phyloP scores from a whole-genome alignment of 495 filamentous ascomycete species.

The Sphaerosporella brunnea region DNA sequence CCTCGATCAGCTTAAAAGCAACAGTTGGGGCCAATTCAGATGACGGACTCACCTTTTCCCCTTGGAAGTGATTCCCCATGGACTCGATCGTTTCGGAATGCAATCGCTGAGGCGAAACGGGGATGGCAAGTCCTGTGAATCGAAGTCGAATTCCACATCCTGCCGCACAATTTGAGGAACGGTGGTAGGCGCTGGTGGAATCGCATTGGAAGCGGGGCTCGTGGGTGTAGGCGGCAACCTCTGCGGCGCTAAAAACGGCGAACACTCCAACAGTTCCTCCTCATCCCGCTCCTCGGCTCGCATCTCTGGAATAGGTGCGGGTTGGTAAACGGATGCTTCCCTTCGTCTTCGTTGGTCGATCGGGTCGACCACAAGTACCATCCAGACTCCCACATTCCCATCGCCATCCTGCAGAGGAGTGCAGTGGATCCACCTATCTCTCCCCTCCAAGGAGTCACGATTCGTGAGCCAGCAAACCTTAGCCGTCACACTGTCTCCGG shows the following conservation, averaged over 20 bases:
- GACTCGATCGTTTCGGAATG: neutral
- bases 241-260: neutral
- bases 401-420: slow-evolving; percentile 42
- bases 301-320: neutral
- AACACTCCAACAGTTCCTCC: neutral
- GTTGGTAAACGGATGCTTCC: neutral
- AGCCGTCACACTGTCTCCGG: slow-evolving; percentile 40
- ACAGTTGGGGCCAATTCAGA: neutral
- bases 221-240: slow-evolving; percentile 1
- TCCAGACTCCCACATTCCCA: slow-evolving; percentile 44
- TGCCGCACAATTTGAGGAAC: neutral
- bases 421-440: slow-evolving; percentile 43
- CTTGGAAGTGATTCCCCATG: neutral
- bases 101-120: neutral
- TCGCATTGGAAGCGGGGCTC: neutral
- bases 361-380: slow-evolving; percentile 43
- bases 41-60: neutral
- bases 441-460: slow-evolving; percentile 29
- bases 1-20: neutral
- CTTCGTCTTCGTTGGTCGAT: neutral
- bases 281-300: neutral
- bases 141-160: neutral
- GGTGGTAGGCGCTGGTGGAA: neutral
- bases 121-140: neutral
- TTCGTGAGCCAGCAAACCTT: slow-evolving; percentile 42